These are phyloP conservation scores for Podospora sp. DNA, from an alignment of 495 filamentous ascomycete species.

Conservation along the genomic window DNA sequence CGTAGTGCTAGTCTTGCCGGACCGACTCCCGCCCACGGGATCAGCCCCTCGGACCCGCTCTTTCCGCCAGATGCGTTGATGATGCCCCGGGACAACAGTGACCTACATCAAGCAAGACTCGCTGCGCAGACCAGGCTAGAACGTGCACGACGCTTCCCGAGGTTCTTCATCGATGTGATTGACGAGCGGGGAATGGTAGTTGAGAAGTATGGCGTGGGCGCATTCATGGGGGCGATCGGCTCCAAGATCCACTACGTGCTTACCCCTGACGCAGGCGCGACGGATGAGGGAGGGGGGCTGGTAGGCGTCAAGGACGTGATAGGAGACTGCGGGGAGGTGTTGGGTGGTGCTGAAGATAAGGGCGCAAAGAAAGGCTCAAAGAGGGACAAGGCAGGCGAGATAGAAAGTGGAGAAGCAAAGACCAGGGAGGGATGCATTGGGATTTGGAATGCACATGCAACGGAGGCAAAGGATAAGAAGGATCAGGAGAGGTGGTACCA, in stretches of 20 bases:
- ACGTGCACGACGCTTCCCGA: slow-evolving; percentile 51
- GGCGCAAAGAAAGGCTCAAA: slow-evolving; percentile 28
- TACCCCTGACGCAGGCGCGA: slow-evolving; percentile 58
- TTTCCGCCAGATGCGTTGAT: slow-evolving; percentile 39
- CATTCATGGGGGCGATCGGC: slow-evolving; percentile 60
- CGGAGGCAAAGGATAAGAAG: slow-evolving; percentile 46
- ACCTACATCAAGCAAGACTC: slow-evolving; percentile 53
- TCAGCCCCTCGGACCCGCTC: slow-evolving; percentile 34
- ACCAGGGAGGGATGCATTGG: slow-evolving; percentile 55
- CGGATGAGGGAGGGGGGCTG: slow-evolving; percentile 57
- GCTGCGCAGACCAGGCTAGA: slow-evolving; percentile 62
- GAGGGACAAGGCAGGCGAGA: slow-evolving; percentile 32
- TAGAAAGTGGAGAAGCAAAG: slow-evolving; percentile 6
- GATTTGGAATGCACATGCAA: slow-evolving; percentile 54
- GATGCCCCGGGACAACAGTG: slow-evolving; percentile 41
- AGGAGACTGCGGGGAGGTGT: slow-evolving; percentile 45
- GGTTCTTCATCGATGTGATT: slow-evolving; percentile 55
- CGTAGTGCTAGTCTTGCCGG: not conserved
- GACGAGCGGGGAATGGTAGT: slow-evolving; percentile 51
- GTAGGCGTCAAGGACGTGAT: slow-evolving; percentile 57
- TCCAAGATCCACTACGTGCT: slow-evolving; percentile 62
- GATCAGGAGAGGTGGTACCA: slow-evolving; percentile 54
- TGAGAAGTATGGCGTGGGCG: slow-evolving; percentile 54
- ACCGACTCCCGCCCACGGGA: not conserved
- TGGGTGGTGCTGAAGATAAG: slow-evolving; percentile 24